Base-by-base conservation (phyloP, 805 yeast species). In the Trichomonascus vanleenenianus region DNA sequence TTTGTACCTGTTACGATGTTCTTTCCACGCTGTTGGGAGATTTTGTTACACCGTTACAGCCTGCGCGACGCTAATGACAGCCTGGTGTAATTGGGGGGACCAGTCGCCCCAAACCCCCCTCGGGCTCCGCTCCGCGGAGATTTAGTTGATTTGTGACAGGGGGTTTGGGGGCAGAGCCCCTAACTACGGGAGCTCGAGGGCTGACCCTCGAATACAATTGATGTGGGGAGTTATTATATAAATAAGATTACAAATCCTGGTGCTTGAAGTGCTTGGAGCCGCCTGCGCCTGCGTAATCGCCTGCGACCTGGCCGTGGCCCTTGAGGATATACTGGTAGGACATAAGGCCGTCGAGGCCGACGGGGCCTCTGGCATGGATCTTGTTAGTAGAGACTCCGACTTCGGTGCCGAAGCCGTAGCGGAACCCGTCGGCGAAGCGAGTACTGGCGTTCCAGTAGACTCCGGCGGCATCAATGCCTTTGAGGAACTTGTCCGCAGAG, bases 381-480 rank as follows among this genome's bases (percentile, higher is more conserved):
- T 93, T 93, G 61, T 91, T 89, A 39, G 98, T 93, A 41, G 95
- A 83, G 49, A 93, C 91, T 31, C 99, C 99, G 14, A 93, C 98
- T 65, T 93, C 99, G 4, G 99, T 83, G 44, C 99, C 99, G 62
- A 94, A 93, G 0, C 99, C 99, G 60, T 91, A 93, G 62, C 98
- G 77, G 74, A 86, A 93, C 2, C 99, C 99, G 65, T 93, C 99
- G 5, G 99, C 97, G 68, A 93, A 93, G 60, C 99, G 74, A 7
- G 97, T 87, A 16, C 96, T 85, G 42, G 95, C 91, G 61, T 93
- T 93, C 97, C 97, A 91, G 70, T 87, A 93, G 10, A 93, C 95
- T 47, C 97, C 97, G 1, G 97, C 83, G 2, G 97, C 85, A 63
- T 93, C 98, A 39, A 93, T 76, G 18, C 89, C 93, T 60, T 79